phyloP scores from a whole-genome alignment of 176 grass and related monocot genomes.

The Triticum dicoccoides region DNA sequence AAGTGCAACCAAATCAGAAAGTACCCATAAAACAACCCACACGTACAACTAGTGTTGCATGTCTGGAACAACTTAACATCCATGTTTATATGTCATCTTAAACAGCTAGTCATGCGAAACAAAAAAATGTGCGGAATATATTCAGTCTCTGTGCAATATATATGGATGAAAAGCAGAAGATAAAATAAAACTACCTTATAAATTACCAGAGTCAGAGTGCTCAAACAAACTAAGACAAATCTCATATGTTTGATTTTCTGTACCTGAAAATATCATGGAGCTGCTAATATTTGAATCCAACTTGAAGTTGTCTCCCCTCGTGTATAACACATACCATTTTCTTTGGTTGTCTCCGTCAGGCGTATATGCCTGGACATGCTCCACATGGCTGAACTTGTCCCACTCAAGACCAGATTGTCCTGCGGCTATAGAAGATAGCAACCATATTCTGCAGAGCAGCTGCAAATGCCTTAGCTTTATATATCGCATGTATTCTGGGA shows the following conservation, averaged over 20 bases:
- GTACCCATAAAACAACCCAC: too few species aligned
- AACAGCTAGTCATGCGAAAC: too few species aligned
- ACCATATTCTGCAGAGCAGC: too few species aligned
- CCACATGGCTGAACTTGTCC: too few species aligned
- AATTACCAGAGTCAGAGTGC: too few species aligned
- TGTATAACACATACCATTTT: background rate
- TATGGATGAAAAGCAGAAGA: background rate
- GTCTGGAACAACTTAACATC: background rate
- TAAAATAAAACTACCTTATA: background rate
- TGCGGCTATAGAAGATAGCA: too few species aligned
- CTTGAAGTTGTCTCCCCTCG: background rate
- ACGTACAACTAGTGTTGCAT: too few species aligned
- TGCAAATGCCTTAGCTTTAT: too few species aligned
- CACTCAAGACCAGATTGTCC: too few species aligned
- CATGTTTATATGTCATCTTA: background rate
- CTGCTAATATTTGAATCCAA: background rate
- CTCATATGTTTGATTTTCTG: background rate
- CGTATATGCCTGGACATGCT: background rate
- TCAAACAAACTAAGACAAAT: background rate
- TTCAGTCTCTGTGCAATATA: background rate
- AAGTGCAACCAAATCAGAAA: too few species aligned
- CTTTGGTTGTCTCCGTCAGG: background rate
- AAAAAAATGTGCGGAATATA: background rate
- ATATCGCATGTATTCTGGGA: too few species aligned
- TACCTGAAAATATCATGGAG: background rate